These are phyloP conservation scores for Russula ochroleuca DNA, from an alignment of 768 basidiomycete species.

Conservation along the genomic window DNA sequence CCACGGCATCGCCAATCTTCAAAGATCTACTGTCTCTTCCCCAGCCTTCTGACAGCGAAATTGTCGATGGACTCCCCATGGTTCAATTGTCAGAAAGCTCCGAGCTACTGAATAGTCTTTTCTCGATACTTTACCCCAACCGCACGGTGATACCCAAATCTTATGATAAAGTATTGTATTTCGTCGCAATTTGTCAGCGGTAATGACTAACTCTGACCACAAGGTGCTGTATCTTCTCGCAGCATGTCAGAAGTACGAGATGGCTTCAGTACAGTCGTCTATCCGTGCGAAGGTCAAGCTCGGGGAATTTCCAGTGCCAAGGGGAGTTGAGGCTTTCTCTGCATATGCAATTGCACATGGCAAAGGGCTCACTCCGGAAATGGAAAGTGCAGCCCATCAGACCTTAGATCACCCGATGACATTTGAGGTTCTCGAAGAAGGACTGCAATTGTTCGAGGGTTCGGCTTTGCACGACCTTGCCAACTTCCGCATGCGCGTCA, in stretches of 20 bases:
- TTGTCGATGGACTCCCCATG: not conserved
- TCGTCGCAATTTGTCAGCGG: slow-evolving; percentile 19
- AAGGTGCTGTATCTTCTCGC: not conserved
- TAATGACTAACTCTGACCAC: not conserved
- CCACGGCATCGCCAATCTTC: slow-evolving; percentile 13
- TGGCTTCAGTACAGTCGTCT: not conserved
- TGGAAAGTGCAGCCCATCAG: not conserved
- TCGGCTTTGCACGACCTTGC: not conserved
- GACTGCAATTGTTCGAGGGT: not conserved
- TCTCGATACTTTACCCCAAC: slow-evolving; percentile 18
- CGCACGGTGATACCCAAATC: slow-evolving; percentile 2
- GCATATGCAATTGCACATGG: not conserved
- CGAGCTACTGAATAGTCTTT: slow-evolving; percentile 6
- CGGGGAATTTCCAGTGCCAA: not conserved
- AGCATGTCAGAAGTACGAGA: not conserved
- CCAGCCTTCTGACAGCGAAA: not conserved
- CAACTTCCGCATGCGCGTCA: not conserved
- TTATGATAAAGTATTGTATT: not conserved
- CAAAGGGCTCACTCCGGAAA: not conserved
- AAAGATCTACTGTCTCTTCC: slow-evolving; percentile 22
- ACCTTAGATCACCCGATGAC: not conserved
- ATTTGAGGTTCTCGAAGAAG: not conserved
- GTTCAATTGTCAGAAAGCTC: slow-evolving; percentile 8
- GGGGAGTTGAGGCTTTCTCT: not conserved
- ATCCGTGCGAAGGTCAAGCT: not conserved